A percentile compares a stretch with the other conserved stretches of the same genome.
Evolutionary conservation across 129 eudicot species (phyloP).

Genomic region (Scalesia atractyloides): DNA sequence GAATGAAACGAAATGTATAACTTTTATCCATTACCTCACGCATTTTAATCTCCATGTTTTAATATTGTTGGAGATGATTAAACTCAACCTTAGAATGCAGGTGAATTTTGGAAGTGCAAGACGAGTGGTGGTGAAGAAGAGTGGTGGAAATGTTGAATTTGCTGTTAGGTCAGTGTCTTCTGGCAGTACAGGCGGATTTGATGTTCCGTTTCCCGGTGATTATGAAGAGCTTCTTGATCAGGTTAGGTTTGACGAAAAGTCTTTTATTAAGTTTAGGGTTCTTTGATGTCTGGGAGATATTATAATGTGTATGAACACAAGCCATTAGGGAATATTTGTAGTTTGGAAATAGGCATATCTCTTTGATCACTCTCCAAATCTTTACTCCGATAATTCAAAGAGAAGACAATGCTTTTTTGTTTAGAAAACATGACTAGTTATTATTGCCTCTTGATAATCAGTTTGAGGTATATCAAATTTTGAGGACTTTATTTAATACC

Average conservation of each 20-base stretch:
- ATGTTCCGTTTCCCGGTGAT: constrained; percentile 74
- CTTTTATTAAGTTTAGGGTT: constrained; percentile 2
- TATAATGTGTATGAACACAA: background rate
- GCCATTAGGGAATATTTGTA: no score
- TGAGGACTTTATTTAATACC: no score
- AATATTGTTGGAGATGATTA: no score
- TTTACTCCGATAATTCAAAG: no score
- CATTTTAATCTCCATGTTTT: background rate
- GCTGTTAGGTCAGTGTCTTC: constrained; percentile 44
- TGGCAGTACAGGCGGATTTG: constrained; percentile 44
- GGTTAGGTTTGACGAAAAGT: constrained; percentile 34
- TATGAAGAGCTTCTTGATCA: constrained; percentile 68
- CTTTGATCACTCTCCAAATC: no score
- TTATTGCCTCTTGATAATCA: background rate
- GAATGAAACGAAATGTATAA: no score
- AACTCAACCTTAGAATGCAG: constrained; percentile 26
- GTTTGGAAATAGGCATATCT: no score
- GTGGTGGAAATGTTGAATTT: constrained; percentile 32
- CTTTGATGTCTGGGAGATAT: background rate
- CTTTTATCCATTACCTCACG: no score
- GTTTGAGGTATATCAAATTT: background rate
- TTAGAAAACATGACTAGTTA: background rate
- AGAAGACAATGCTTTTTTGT: no score
- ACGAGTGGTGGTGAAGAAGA: constrained; percentile 20
- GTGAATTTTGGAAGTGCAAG: constrained; percentile 19